phyloP scores from a whole-genome alignment of 176 grass and related monocot genomes.

The Pharus latifolius region DNA sequence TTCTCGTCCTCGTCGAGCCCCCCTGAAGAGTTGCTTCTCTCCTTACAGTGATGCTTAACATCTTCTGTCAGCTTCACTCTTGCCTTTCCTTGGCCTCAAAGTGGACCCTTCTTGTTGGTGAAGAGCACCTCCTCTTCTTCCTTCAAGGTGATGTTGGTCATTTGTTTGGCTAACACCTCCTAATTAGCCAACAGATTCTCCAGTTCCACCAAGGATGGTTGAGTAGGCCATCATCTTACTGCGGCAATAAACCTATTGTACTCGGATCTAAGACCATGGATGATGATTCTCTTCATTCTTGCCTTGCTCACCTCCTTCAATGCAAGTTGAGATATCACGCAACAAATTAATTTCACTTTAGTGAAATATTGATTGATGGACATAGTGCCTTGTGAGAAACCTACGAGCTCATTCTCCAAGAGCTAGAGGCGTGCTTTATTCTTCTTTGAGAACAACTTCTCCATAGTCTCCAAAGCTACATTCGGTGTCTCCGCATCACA shows the following conservation, averaged over 20 bases:
- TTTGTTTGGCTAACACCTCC: background rate
- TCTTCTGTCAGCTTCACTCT: background rate
- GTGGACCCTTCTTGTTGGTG: background rate
- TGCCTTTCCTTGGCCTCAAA: background rate
- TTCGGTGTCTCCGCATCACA: background rate
- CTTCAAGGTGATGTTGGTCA: background rate
- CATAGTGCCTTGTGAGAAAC: background rate
- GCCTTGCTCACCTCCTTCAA: background rate
- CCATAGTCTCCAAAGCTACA: background rate
- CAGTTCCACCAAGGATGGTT: background rate
- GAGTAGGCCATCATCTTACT: background rate
- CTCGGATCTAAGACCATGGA: background rate
- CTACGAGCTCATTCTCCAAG: background rate
- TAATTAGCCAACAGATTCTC: slow-evolving; percentile 9
- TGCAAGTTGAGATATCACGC: background rate
- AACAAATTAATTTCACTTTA: background rate
- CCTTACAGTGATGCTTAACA: background rate
- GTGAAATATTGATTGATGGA: slow-evolving; percentile 2
- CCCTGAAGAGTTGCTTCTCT: background rate
- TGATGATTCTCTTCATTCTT: slow-evolving; percentile 4
- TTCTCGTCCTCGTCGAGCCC: background rate
- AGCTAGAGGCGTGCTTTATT: background rate
- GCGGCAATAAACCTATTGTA: background rate
- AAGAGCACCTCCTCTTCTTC: background rate
- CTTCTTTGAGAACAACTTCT: background rate